A percentile compares a stretch with the other conserved stretches of the same genome.
phyloP scores from a whole-genome alignment of 169 alveolate genomes.

The Plasmodium knowlesi region DNA sequence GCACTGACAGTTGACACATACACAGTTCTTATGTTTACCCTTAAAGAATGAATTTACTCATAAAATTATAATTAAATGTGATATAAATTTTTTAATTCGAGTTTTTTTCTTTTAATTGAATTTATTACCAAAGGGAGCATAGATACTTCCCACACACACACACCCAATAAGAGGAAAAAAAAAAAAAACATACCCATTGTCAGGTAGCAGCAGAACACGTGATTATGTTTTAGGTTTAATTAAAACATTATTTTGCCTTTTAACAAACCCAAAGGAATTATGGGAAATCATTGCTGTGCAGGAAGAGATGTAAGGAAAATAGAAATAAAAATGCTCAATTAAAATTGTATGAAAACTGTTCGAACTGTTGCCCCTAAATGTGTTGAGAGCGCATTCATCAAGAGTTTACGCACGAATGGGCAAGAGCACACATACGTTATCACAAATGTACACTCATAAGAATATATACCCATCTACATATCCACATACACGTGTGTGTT shows the following conservation, averaged over 20 bases:
- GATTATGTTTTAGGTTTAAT: conserved; percentile 71
- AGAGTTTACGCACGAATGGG: neutral
- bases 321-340: neutral
- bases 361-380: neutral
- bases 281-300: conserved; percentile 86
- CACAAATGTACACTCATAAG: neutral
- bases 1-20: neutral
- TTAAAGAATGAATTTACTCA: conserved; percentile 24
- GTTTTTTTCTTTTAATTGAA: neutral
- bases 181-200: conserved; percentile 10
- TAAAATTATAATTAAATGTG: conserved; percentile 17
- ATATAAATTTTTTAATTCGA: conserved; percentile 15
- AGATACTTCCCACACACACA: neutral
- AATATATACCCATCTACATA: neutral
- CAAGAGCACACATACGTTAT: neutral
- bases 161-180: neutral
- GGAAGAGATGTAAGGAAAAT: conserved; percentile 80
- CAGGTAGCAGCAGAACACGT: conserved; percentile 44
- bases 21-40: conserved; percentile 4
- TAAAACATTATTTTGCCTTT: conserved; percentile 21
- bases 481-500: neutral
- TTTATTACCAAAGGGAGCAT: neutral
- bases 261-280: conserved; percentile 55
- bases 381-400: neutral
- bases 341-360: neutral